Conservation (phyloP, 768 basidiomycete genomes). For the Boletus bicolor region DNA sequence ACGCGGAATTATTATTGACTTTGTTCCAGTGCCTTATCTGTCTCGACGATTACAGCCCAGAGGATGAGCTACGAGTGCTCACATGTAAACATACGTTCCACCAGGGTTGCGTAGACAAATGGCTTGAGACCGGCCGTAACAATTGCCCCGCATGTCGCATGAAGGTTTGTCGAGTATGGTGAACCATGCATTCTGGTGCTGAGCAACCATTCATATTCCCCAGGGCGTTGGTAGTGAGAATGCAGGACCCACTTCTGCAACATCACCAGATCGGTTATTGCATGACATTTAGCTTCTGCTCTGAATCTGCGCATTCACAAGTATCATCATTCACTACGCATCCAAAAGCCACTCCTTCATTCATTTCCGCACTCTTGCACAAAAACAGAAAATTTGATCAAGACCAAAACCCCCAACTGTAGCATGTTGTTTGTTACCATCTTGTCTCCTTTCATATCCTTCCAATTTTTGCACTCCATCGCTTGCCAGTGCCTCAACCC, state of each 20-base stretch:
- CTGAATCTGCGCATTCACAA: not conserved
- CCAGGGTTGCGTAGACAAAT: conserved; percentile 80
- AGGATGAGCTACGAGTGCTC: conserved; percentile 79
- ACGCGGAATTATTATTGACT: not conserved
- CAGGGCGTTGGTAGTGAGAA: conserved; percentile 28
- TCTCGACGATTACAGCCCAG: conserved; percentile 76
- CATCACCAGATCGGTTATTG: not conserved
- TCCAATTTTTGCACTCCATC: conserved; percentile 8
- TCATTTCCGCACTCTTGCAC: conserved; percentile 9
- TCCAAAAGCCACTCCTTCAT: conserved; percentile 17
- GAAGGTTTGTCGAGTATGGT: conserved; percentile 44
- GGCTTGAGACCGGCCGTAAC: conserved; percentile 82
- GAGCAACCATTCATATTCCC: not conserved
- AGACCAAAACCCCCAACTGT: conserved; percentile 15
- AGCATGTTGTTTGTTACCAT: conserved; percentile 26
- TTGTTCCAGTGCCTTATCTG: conserved; percentile 72
- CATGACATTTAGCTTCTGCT: conserved; percentile 9
- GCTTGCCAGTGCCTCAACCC: conserved; percentile 2
- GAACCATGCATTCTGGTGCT: not conserved
- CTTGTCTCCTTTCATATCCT: conserved; percentile 6
- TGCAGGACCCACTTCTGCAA: conserved; percentile 7
- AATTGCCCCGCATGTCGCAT: conserved; percentile 91
- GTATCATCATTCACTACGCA: conserved; percentile 1
- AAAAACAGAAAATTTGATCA: conserved; percentile 12
- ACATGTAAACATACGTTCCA: conserved; percentile 90